These are phyloP conservation scores for Acidiella bohemica DNA, from an alignment of 495 filamentous ascomycete genomes.

Conservation along the genomic window DNA sequence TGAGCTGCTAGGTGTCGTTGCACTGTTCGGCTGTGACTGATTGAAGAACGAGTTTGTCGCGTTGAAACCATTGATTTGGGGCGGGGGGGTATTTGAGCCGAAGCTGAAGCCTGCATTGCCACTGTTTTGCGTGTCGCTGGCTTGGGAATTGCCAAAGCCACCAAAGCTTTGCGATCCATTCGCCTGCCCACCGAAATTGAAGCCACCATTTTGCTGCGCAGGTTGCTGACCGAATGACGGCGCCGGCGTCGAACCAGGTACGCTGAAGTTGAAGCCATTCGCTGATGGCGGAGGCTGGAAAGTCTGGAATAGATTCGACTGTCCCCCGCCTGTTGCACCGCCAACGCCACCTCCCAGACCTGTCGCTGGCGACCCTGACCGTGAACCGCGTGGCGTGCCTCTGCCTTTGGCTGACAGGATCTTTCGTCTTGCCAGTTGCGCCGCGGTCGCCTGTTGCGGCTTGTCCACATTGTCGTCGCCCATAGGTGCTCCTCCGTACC, in stretches of 20 bases:
- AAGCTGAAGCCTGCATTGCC: constrained; percentile 6
- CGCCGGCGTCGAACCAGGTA: constrained; percentile 1
- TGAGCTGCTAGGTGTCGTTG: constrained; percentile 10
- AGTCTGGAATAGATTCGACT: constrained; percentile 11
- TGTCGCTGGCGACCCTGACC: constrained; percentile 8
- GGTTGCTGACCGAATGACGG: constrained; percentile 5
- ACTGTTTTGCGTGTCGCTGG: constrained; percentile 1
- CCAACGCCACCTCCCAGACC: too few relatives aligned
- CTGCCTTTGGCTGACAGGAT: constrained; percentile 9
- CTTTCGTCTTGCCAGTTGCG: constrained; percentile 20
- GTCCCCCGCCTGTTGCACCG: not conserved
- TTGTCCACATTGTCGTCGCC: constrained; percentile 1
- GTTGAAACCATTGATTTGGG: constrained; percentile 15
- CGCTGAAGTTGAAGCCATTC: constrained; percentile 16
- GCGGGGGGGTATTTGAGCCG: constrained; percentile 7
- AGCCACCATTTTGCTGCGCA: constrained; percentile 4
- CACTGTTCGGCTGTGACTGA: constrained; percentile 3
- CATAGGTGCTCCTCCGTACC: constrained; percentile 6
- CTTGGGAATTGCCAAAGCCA: constrained; percentile 8
- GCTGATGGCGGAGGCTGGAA: constrained; percentile 12
- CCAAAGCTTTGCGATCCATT: constrained; percentile 14
- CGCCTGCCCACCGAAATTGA: constrained; percentile 4
- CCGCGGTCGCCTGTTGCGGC: constrained; percentile 18
- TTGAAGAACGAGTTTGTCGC: constrained; percentile 1
- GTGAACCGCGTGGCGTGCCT: constrained; percentile 4